phyloP scores from a whole-genome alignment of 495 filamentous ascomycete species.

The Copromyces sp. region DNA sequence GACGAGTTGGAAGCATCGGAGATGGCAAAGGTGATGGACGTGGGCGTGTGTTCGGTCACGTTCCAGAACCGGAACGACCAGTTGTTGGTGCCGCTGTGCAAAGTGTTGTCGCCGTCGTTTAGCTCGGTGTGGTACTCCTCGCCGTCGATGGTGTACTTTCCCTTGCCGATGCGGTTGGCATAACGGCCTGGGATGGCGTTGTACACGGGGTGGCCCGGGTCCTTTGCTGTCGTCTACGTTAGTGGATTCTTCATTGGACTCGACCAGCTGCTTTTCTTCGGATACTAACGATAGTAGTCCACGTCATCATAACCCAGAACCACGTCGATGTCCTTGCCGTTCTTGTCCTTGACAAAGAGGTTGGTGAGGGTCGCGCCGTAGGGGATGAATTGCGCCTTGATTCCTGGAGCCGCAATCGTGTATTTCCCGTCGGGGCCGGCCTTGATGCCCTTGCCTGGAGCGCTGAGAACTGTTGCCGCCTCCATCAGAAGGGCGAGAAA shows the following conservation, averaged over 20 bases:
- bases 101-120: constrained; percentile 49
- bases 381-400: constrained; percentile 48
- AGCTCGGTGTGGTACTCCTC: constrained; percentile 38
- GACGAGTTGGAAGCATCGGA: constrained; percentile 54
- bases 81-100: constrained; percentile 51
- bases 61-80: constrained; percentile 48
- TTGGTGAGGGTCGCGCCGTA: constrained; percentile 48
- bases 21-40: constrained; percentile 72
- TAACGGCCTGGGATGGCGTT: constrained; percentile 46
- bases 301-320: constrained; percentile 44
- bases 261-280: neutral
- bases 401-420: constrained; percentile 39
- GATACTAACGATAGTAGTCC: constrained; percentile 36
- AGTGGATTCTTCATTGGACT: constrained; percentile 9
- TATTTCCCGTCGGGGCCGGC: constrained; percentile 33
- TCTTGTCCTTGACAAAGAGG: constrained; percentile 46
- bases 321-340: constrained; percentile 43
- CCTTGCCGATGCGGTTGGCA: constrained; percentile 47
- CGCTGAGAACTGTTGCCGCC: neutral
- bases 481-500: constrained; percentile 11
- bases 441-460: neutral
- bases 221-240: constrained; percentile 25
- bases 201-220: constrained; percentile 40
- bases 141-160: constrained; percentile 40
- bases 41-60: constrained; percentile 43